phyloP scores from a whole-genome alignment of 148 eudicot genomes.

The Nepenthes gracilis region DNA sequence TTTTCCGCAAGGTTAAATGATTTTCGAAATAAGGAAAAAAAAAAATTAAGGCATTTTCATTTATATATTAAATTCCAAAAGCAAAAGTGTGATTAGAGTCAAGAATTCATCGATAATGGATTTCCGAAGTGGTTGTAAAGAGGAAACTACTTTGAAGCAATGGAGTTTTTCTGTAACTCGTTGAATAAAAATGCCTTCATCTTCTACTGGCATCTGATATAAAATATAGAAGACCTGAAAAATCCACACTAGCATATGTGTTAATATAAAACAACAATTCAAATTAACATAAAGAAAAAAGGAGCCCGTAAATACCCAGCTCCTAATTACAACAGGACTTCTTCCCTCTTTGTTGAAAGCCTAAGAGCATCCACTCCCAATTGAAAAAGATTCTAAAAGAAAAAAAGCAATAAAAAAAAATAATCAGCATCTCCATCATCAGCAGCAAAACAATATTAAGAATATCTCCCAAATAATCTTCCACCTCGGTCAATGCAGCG shows the following conservation, averaged over 20 bases:
- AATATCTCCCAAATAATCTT: conserved; percentile 33
- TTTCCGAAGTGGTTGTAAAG: no score
- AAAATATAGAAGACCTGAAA: neutral
- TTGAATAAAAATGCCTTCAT: neutral
- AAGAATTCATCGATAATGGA: no score
- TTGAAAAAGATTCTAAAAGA: neutral
- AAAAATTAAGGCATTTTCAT: no score
- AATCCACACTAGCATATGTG: conserved; percentile 6
- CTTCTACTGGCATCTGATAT: neutral
- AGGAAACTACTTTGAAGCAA: no score
- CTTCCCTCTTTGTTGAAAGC: neutral
- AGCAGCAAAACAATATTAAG: neutral
- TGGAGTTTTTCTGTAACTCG: no score
- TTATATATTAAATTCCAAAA: no score
- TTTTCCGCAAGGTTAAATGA: no score
- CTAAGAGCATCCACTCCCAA: neutral
- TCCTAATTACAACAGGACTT: neutral
- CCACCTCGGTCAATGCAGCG: conserved; percentile 68
- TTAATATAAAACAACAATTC: no score
- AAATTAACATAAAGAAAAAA: neutral
- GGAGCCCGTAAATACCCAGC: neutral
- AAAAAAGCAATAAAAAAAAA: neutral
- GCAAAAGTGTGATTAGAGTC: no score
- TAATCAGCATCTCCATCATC: neutral
- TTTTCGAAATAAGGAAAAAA: no score